phyloP scores from a whole-genome alignment of 169 alveolate species.

The Theileria annulata region DNA sequence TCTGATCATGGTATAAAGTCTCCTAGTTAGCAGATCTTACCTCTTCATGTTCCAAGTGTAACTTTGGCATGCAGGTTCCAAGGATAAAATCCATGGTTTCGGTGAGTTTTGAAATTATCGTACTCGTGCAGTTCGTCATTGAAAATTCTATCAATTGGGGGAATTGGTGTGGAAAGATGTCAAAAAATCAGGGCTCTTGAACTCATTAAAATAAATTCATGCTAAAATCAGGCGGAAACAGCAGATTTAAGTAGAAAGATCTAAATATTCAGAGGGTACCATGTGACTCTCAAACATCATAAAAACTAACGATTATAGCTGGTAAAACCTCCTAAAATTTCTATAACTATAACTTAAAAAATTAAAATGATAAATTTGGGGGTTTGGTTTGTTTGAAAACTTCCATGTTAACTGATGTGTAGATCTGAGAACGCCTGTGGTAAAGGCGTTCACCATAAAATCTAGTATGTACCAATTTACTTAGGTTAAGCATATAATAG shows the following conservation, averaged over 20 bases:
- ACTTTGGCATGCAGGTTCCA: slow-evolving; percentile 41
- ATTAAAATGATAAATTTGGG: not conserved
- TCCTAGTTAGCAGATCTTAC: not conserved
- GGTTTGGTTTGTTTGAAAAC: not conserved
- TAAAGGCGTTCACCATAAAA: not conserved
- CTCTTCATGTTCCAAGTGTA: slow-evolving; percentile 37
- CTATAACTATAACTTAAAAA: no score
- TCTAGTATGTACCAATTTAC: not conserved
- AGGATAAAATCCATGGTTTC: slow-evolving; percentile 45
- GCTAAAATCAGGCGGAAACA: not conserved
- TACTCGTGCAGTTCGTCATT: slow-evolving; percentile 43
- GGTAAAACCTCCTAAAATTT: not conserved
- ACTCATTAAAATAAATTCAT: not conserved
- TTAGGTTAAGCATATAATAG: not conserved
- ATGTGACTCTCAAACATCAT: not conserved
- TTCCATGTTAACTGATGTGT: not conserved
- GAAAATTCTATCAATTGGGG: not conserved
- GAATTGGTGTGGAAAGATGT: not conserved
- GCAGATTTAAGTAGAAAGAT: not conserved
- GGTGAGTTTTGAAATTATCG: slow-evolving; percentile 22
- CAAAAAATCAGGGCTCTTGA: not conserved
- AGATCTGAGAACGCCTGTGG: not conserved
- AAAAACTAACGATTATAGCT: not conserved
- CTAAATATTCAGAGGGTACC: not conserved
- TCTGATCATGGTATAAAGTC: not conserved